Percentiles rank a stretch among this genome's conserved stretches.
These are phyloP conservation scores for Exutisphaerella laricina DNA, from an alignment of 2,329 filamentous ascomycete genomes.

Conservation along the genomic window DNA sequence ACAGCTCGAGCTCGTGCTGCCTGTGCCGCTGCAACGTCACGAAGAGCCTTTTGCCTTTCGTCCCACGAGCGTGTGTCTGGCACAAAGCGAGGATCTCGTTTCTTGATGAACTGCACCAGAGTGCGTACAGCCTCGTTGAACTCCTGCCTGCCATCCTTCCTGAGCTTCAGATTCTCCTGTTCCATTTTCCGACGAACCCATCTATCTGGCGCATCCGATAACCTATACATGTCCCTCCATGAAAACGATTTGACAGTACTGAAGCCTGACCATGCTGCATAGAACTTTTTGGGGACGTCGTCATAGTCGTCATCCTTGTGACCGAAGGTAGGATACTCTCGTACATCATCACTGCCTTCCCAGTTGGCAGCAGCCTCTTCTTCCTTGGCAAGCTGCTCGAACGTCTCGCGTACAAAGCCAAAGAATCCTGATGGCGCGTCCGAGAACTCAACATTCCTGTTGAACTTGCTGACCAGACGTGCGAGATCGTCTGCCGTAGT, in stretches of 20 bases:
- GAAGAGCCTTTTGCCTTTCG: constrained; percentile 71
- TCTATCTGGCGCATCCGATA: constrained; percentile 82
- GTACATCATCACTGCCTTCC: constrained; percentile 54
- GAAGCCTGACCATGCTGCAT: constrained; percentile 73
- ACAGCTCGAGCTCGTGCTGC: constrained; percentile 76
- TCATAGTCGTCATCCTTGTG: constrained; percentile 69
- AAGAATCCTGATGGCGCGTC: constrained; percentile 81
- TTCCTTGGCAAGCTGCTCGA: constrained; percentile 73
- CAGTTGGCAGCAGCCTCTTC: constrained; percentile 70
- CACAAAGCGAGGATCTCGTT: constrained; percentile 81
- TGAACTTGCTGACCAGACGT: constrained; percentile 73
- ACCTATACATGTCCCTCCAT: constrained; percentile 81
- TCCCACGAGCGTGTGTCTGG: constrained; percentile 71
- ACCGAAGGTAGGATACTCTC: constrained; percentile 79
- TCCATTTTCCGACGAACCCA: constrained; percentile 80
- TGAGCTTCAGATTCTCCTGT: constrained; percentile 81
- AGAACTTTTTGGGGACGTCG: constrained; percentile 72
- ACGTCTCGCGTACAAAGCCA: constrained; percentile 68
- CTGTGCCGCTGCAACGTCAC: constrained; percentile 75
- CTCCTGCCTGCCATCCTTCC: constrained; percentile 76
- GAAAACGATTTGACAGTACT: constrained; percentile 77
- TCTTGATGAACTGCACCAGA: constrained; percentile 80
- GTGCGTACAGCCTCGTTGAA: constrained; percentile 91
- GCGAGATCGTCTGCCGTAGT: constrained; percentile 78
- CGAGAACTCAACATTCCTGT: constrained; percentile 68